Base-by-base conservation (phyloP, 805 yeast species). In the Wickerhamomyces alni region DNA sequence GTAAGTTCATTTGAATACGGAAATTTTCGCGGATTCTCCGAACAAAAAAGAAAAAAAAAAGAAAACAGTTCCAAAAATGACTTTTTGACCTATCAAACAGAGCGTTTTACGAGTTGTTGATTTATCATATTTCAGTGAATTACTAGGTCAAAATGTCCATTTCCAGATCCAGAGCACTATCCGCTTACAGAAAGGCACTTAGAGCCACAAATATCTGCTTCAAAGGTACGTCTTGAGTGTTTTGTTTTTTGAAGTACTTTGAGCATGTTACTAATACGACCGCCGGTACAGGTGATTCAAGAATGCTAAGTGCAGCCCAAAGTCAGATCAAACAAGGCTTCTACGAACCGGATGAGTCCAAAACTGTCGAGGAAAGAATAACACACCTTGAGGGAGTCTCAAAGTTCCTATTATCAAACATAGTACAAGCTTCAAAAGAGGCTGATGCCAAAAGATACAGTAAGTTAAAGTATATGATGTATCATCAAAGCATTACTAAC, bases 351-450 rank as follows among this genome's bases (percentile, higher is more conserved):
- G 76, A 73, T 39, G 72, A 77, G 28, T 59, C 65, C 13, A 67
- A 74, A 40, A 59, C 73, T 3, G 54, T 67, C 2, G 72, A 69
- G 6, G 71, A 75, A 41, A 70, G 80, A 41, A 61, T 82, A 24
- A 61, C 70, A 37, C 69, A 76, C 45, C 63, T 88, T 42, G 73
- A 80, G 38, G 89, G 81, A 15, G 82, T 91, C n/a, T 77, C 89
- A 1, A 57, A 59, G 30, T 82, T 88, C 46, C 66, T 91, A 42
- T 67, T 74, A 36, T 67, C 71, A 42, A 91, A 91, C 59, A 69
- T 91, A n/a, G 97, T 91, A 3, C 99, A 91, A 63, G 98, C 95
- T 8, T 67, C 63, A 44, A 71, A 63, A 50, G 59, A 54, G 2
- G 59, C 50, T 2, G 65, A 59, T 2, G 65, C 65, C 13, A 72